Base-by-base conservation (phyloP, 768 basidiomycete species). In the Russula sp. region DNA sequence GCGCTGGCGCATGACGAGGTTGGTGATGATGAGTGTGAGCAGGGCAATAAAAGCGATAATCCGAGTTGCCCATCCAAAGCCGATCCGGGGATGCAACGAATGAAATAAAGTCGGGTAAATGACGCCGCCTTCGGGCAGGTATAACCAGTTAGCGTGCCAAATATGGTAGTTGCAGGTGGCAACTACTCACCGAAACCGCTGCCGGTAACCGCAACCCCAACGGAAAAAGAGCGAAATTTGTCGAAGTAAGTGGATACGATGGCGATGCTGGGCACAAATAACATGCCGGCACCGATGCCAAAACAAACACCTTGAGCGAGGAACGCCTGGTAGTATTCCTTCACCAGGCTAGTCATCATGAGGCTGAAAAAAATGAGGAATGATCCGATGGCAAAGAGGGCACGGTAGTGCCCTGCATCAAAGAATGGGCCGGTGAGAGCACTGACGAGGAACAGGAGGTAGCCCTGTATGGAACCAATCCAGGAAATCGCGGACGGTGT, bases 231-330 rank as follows among this genome's bases (percentile, higher is more conserved):
- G 28, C 80, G 74, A 16, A 75, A 72, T 53, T 71, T 72, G 34
- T 71, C 70, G 72, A 84, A 84, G 66, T 79, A 77, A 38, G 81
- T 82, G 5, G 79, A 76, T 9, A 80, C 68, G 24, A 83, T 64
- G 6, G 76, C 75, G 57, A 79, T 65, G 46, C 78, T 75, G 0
- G 82, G 82, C 18, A 82, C 69, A 61, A 76, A 84, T 42, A 80
- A 69, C 38, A 82, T 59, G 16, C 81, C 83, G 3, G 74, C 73
- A 7, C 74, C 80, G 14, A 80, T 63, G 1, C 82, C 81, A 2
- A 73, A 70, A 18, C 72, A 69, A n/a, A 83, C 60, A 2, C 80
- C 82, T 69, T 83, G 81, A 24, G 73, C 66, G n/a, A 82, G 75
- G 55, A 83, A 73, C 18, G 78, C 66, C 75, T 83, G 69, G 28